Conservation (phyloP, 2,329 filamentous ascomycete species). For the Phyllosticta citribraziliensis region DNA sequence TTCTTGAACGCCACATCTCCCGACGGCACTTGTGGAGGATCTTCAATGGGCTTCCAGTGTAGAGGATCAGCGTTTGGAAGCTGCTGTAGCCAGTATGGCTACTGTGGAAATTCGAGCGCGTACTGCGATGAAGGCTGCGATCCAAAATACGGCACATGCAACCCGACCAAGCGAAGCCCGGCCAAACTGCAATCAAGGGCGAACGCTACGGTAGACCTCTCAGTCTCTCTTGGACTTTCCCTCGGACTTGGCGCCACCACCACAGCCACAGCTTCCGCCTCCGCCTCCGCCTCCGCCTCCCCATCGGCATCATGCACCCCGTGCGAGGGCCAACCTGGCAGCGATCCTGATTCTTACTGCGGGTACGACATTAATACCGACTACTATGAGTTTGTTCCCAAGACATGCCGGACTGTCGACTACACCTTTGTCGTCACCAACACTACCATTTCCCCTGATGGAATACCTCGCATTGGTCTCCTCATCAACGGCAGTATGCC, state of each 20-base stretch:
- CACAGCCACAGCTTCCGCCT: not conserved
- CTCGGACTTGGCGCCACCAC: not conserved
- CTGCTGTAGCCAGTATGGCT: slow-evolving; percentile 18
- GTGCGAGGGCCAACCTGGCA: slow-evolving; percentile 24
- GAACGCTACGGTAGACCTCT: not conserved
- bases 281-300: not conserved
- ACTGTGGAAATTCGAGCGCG: slow-evolving; percentile 6
- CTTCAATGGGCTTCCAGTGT: slow-evolving; percentile 16
- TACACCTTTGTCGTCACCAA: slow-evolving; percentile 37
- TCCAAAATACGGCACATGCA: slow-evolving; percentile 5
- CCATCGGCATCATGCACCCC: slow-evolving; percentile 14
- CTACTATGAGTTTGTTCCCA: slow-evolving; percentile 27
- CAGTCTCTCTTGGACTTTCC: not conserved
- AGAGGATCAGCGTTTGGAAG: slow-evolving; percentile 15
- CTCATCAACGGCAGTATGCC: slow-evolving; percentile 39
- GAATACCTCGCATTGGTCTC: slow-evolving; percentile 29
- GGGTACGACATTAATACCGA: slow-evolving; percentile 26
- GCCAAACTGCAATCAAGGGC: not conserved
- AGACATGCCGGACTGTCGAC: slow-evolving; percentile 30
- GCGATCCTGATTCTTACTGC: slow-evolving; percentile 20
- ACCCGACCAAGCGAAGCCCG: not conserved
- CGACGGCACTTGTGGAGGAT: slow-evolving; percentile 15
- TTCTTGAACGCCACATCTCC: not conserved
- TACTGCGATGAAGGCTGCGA: slow-evolving; percentile 11
- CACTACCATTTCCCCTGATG: slow-evolving; percentile 36